Evolutionary conservation across 2,329 filamentous ascomycete species (phyloP), one percentile per base, ranked within the genome.

Genomic region (Cyphellophora attinorum): DNA sequence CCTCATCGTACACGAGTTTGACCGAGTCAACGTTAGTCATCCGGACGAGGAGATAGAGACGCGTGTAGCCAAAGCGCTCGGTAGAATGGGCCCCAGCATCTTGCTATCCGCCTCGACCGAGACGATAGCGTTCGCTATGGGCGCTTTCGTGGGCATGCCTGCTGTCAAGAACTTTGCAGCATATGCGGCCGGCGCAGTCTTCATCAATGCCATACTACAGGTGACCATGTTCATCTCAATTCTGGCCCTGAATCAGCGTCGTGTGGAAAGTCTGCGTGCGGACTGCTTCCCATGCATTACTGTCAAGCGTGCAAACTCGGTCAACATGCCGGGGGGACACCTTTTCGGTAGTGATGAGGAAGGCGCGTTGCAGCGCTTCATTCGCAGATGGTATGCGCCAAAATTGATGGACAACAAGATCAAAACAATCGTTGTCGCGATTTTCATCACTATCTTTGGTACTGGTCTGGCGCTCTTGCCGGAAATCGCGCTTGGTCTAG

Each of bases 171-270:
- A 98, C 59, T 98, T 98, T 60, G 93, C 91, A 11, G 79, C 89
- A 3, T 98, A 98, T 55, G 91, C 91, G 10, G 88, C 91, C 2
- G 91, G 91, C 33, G 91, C 91, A 8, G 91, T 98, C 8, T 79
- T 96, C 49, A 89, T 98, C 68, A 98, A 98, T 54, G 93, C 93
- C 0, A 57, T 96, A n/a, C 66, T 98, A 5, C 91, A 98, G 57
- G 81, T 96, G 47, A 98, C 93, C 1, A 89, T 96, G 77, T 98
- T 98, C 53, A 74, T 95, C 25, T 89, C 93, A 1, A 81, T 96
- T 3, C 70, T 98, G 5, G 78, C 88, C 2, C 70, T 94, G 39
- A 98, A 98, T 53, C 91, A 98, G 60, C 75, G 78, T 54, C 76
- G 93, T 6, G 88, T 93, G 1, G 89, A 98, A 54, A 81, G 83